Conservation (phyloP, 345 rosid genomes). For the Trapa bicornis region DNA sequence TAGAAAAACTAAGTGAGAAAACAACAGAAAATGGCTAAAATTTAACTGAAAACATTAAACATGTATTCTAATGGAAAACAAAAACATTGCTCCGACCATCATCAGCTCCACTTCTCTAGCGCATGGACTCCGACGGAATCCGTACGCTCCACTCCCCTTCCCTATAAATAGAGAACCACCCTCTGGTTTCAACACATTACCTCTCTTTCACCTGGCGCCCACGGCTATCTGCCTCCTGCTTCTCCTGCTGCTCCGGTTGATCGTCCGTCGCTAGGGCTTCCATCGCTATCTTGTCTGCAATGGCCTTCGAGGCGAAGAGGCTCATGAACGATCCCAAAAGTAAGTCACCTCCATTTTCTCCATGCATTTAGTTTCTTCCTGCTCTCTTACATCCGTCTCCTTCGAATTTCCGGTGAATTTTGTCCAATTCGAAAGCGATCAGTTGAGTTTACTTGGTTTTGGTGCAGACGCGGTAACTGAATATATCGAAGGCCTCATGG, state of each 20-base stretch:
- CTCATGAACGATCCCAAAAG: constrained; percentile 83
- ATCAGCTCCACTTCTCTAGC: constrained; percentile 7
- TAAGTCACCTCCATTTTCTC: constrained; percentile 20
- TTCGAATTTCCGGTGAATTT: constrained; percentile 1
- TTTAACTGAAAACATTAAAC: no score
- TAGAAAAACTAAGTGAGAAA: no score
- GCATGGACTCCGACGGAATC: not conserved
- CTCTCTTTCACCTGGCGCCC: constrained; percentile 2
- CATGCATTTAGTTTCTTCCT: not conserved
- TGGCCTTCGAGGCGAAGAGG: constrained; percentile 80
- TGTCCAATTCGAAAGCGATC: not conserved
- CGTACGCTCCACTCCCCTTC: not conserved
- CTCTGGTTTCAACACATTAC: constrained; percentile 9
- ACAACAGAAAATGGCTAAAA: no score
- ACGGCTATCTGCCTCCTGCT: not conserved
- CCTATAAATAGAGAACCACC: constrained; percentile 5
- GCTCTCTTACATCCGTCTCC: not conserved
- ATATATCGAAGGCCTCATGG: constrained; percentile 87
- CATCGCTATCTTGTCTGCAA: constrained; percentile 11
- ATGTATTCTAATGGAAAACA: no score
- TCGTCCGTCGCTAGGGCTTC: constrained; percentile 10
- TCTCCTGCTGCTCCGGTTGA: not conserved
- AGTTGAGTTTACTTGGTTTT: constrained; percentile 1
- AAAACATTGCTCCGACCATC: not conserved
- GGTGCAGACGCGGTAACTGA: constrained; percentile 84